These are phyloP conservation scores for Candida vartiovaarae DNA, from an alignment of 805 yeast species.

Conservation along the genomic window DNA sequence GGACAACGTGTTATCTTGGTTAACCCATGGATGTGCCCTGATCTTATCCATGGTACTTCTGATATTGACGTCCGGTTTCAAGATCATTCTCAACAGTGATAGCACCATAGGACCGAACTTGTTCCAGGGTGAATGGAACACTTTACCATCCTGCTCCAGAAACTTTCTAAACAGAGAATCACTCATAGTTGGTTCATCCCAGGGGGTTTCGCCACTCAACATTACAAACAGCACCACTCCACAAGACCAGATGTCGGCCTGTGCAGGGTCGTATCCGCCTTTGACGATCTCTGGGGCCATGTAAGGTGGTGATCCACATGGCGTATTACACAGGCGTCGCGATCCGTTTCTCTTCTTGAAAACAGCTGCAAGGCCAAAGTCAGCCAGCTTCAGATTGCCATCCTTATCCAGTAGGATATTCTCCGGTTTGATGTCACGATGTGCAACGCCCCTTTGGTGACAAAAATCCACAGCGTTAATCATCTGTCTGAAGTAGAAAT, in stretches of 20 bases:
- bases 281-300: constrained; percentile 66
- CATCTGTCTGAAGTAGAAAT: constrained; percentile 61
- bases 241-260: constrained; percentile 63
- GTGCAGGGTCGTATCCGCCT: constrained; percentile 48
- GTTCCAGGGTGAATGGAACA: constrained; percentile 46
- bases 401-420: constrained; percentile 53
- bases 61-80: constrained; percentile 40
- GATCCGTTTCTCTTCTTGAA: constrained; percentile 43
- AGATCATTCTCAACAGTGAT: constrained; percentile 44
- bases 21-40: constrained; percentile 50
- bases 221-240: constrained; percentile 59
- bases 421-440: constrained; percentile 64
- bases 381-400: constrained; percentile 69
- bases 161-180: constrained; percentile 43
- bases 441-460: constrained; percentile 60
- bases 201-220: constrained; percentile 60
- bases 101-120: constrained; percentile 41
- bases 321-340: constrained; percentile 38
- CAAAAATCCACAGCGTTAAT: constrained; percentile 52
- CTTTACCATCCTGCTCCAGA: constrained; percentile 38
- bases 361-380: constrained; percentile 68
- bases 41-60: constrained; percentile 38
- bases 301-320: constrained; percentile 73
- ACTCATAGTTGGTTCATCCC: constrained; percentile 55
- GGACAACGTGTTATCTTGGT: constrained; percentile 35